Evolutionary conservation across 257 asterid species (phyloP), one percentile per base, ranked within the genome.

Genomic region (Solanum ossicruentum): DNA sequence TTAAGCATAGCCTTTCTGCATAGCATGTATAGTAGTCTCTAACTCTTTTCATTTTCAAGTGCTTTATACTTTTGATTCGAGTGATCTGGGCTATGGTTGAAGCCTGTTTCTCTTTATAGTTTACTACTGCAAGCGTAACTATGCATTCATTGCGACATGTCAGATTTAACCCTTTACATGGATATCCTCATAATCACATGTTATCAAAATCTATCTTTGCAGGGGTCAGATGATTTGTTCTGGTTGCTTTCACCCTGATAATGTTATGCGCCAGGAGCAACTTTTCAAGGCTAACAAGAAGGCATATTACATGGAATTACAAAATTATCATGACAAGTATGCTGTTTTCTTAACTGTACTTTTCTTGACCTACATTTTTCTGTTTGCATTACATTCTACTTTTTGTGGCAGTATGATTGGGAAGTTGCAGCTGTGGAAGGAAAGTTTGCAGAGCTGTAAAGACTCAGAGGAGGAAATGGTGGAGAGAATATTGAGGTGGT

Each of bases 221-320:
- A 96, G 99, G 99, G 93, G 97, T 85, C 87, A 93, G 87, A 89
- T 93, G 86, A 88, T 96, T 55, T 95, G 98, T 89, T 88, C 86
- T 80, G 97, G 97, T 82, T 87, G 93, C 88, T 92, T 92, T 86
- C 98, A 95, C 88, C 99, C 99, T 21, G 99, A 95, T 86, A 87
- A 86, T 82, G 87, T 95, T 82, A 88, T 95, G 88, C 88, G 63
- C 6, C 86, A 73, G 75, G 97, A 93, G 88, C 92, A 89, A 85
- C 85, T 86, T 81, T 87, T 89, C 86, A 96, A 90, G 91, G 87
- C 91, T 70, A 83, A 84, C 86, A 96, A 92, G 93, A 92, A 91
- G 79, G 86, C 89, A 23, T 93, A 96, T 86, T 91, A 90, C 90
- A 86, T 91, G 49, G 89, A 91, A 84, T 78, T 96, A 84, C 93